These are phyloP conservation scores for Tillandsia fasciculata DNA, from an alignment of 176 grass and related monocot genomes.

Conservation along the genomic window DNA sequence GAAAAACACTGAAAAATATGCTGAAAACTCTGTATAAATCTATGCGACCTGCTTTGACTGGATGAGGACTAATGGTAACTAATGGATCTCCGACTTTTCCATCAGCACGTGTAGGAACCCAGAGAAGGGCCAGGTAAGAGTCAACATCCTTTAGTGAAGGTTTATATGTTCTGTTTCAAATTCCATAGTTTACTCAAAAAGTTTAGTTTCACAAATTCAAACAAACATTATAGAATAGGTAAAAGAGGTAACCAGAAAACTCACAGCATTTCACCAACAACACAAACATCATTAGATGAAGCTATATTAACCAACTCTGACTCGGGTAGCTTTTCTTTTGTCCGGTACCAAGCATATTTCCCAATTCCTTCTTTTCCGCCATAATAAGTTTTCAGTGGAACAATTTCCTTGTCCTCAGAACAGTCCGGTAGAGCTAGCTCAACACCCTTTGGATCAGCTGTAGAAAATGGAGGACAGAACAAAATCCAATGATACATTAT, in stretches of 20 bases:
- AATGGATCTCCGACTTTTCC: conserved; percentile 59
- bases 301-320: conserved; percentile 43
- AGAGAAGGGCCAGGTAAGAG: conserved; percentile 61
- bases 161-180: conserved; percentile 63
- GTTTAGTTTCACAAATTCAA: conserved; percentile 6
- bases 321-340: conserved; percentile 43
- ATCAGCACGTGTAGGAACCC: conserved; percentile 83
- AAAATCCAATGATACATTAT: conserved; percentile 7
- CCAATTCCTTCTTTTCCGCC: conserved; percentile 83
- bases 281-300: conserved; percentile 35
- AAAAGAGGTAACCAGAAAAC: conserved; percentile 27
- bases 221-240: not conserved
- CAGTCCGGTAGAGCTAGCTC: conserved; percentile 60
- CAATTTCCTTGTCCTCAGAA: conserved; percentile 74
- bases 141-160: conserved; percentile 68
- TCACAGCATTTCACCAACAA: conserved; percentile 60
- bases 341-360: conserved; percentile 75
- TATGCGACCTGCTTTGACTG: conserved; percentile 83
- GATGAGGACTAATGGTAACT: conserved; percentile 40
- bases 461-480: conserved; percentile 13
- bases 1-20: not conserved
- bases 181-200: conserved; percentile 22
- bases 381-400: conserved; percentile 74
- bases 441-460: conserved; percentile 69
- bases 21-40: not conserved